Evolutionary conservation across 805 yeast species (phyloP), one percentile per base, ranked within the genome.

Genomic region (Saccharomycopsis vini): DNA sequence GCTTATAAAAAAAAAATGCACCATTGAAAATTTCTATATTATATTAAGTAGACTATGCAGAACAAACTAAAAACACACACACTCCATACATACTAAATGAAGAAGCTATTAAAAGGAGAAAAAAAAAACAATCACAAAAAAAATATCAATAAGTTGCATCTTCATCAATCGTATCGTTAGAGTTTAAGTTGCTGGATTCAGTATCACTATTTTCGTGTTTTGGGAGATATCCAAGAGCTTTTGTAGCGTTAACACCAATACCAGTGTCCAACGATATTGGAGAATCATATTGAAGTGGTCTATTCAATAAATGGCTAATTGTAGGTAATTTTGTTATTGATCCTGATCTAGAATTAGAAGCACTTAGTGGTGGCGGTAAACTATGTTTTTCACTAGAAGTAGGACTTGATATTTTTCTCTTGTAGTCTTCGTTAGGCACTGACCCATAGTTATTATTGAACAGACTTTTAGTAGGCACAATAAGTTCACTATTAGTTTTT

Each of bases 121-220:
- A 30, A 6, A 30, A 36, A 7, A 22, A 26, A 24, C 20, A n/a
- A 10, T 20, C 16, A 24, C 28, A 18, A 6, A 5, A 18, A 19
- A 33, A 33, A 33, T 18, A 19, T 20, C 29, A 45, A 23, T 37
- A 45, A 15, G 45, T 43, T 23, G 24, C 39, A 13, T 46, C 46
- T 22, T 46, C 50, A 28, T 47, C 50, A 18, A 47, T 47, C 2
- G 50, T 47, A 34, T 47, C 50, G 23, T 43, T 47, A 13, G 45
- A 40, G 21, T 47, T 43, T 29, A 43, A 30, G 19, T 42, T 36
- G n/a, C 13, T 7, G 12, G 39, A 29, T 20, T 38, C 40, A 10
- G 18, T 22, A 18, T 42, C 40, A n/a, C 40, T 24, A n/a, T 35
- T n/a, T 16, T 24, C 31, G 15, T 24, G 19, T 13, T 18, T 13